Evolutionary conservation across 2,329 filamentous ascomycete genomes (phyloP).

Genomic region (Botrytis medusae): DNA sequence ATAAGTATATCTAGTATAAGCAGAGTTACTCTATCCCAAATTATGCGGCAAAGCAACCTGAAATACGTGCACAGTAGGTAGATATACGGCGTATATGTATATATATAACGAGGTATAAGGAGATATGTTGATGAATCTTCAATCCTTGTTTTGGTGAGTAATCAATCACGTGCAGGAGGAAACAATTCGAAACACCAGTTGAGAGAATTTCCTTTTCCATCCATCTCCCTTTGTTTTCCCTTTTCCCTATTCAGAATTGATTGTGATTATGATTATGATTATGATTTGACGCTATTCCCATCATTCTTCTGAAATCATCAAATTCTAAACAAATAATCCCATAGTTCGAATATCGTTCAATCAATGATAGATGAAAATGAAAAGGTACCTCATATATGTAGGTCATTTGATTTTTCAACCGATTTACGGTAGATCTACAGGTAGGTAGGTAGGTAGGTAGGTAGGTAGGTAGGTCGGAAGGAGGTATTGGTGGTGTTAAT

Average conservation of each 20-base stretch:
- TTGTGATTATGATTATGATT: background rate
- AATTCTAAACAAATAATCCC: background rate
- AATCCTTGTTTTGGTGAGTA: background rate
- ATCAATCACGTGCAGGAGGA: background rate
- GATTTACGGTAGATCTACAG: constrained; percentile 1
- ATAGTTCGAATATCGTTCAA: background rate
- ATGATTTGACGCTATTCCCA: background rate
- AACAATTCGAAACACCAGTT: background rate
- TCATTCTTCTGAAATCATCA: background rate
- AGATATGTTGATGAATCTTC: background rate
- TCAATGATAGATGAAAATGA: background rate
- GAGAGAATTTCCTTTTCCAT: background rate
- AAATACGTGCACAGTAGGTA: background rate
- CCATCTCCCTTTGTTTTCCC: background rate
- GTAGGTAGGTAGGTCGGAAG: no score
- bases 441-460: no score
- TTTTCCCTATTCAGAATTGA: background rate
- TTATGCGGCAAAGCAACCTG: background rate
- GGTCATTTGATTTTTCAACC: background rate
- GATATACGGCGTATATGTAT: no score
- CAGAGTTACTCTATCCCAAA: background rate
- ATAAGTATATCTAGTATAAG: background rate
- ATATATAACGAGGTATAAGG: background rate
- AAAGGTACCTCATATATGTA: background rate
- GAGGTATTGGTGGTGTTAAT: no score